Base-by-base conservation (phyloP, 345 rosid species). In the Hypericum androsaemum region DNA sequence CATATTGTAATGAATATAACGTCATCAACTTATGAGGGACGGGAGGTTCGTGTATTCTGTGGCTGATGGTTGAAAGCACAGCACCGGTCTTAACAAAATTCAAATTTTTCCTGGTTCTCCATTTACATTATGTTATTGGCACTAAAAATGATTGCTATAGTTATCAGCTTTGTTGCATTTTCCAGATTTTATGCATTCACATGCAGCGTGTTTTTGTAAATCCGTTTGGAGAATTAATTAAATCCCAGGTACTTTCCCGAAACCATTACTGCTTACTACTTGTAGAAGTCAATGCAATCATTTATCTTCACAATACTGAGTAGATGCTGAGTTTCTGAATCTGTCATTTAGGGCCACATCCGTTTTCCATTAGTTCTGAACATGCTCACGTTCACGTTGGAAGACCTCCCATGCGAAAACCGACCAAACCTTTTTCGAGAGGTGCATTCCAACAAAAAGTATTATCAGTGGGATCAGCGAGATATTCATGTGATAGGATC, bases 171-270 rank as follows among this genome's bases (percentile, higher is more conserved):
- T 6, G n/a, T 50, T 14, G 12, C 62, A 47, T 50, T 60, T 50
- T 68, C 54, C 92, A 90, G 98, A 82, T 87, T 65, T 73, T 90
- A 13, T 87, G 92, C 74, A 57, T 90, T 78, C 95, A 90, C 51
- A 62, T 84, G 61, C 87, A 84, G 61, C 83, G 92, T 37, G 95
- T 73, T 70, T 71, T 82, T 0, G 50, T 78, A 14, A 71, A 74
- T 71, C 74, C 39, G 69, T 68, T 60, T 41, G 95, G 96, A 56
- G 89, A 87, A 52, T 70, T 72, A 6, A 63, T 75, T 37, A 90
- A 90, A 75, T 77, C 82, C 42, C 64, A 73, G 92, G 98, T 87
- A 63, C n/a, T 22, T 60, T 68, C 9, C 39, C 36, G 41, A 15
- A 39, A 22, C 32, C 32, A 11, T 39, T 41, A 16, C 47, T 55